A percentile compares a stretch with the other conserved stretches of the same genome.
phyloP scores from a whole-genome alignment of 2,329 filamentous ascomycete species.

The Colletotrichum cuscutae region DNA sequence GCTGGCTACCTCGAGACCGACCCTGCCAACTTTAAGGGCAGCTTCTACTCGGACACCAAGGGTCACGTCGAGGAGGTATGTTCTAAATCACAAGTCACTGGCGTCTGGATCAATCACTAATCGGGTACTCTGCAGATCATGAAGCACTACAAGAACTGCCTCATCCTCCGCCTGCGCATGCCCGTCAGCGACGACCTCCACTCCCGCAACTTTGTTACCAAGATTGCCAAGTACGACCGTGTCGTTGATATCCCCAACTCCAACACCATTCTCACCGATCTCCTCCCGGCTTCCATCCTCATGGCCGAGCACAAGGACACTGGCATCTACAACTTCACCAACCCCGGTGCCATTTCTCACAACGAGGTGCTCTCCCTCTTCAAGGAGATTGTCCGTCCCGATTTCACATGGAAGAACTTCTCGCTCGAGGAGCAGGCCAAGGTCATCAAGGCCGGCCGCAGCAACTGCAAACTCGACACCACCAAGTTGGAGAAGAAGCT shows the following conservation, averaged over 20 bases:
- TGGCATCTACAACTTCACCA: constrained; percentile 77
- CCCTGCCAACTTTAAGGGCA: constrained; percentile 71
- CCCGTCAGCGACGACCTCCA: constrained; percentile 75
- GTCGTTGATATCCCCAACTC: constrained; percentile 77
- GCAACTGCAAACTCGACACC: constrained; percentile 73
- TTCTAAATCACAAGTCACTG: background rate
- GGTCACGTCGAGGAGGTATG: constrained; percentile 71
- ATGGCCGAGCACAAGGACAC: constrained; percentile 70
- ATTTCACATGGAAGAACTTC: constrained; percentile 73
- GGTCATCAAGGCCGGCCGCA: constrained; percentile 74
- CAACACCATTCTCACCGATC: constrained; percentile 73
- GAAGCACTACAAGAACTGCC: constrained; percentile 68
- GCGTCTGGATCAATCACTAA: constrained; percentile 1
- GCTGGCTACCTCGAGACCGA: constrained; percentile 71
- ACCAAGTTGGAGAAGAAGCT: constrained; percentile 70
- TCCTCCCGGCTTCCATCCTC: constrained; percentile 69
- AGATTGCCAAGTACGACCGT: constrained; percentile 72
- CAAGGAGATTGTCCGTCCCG: constrained; percentile 70
- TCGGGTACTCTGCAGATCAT: constrained; percentile 58
- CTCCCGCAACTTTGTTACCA: constrained; percentile 75
- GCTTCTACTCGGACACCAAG: constrained; percentile 77
- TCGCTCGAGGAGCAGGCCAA: constrained; percentile 72
- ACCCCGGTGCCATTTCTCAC: constrained; percentile 76
- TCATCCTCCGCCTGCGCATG: constrained; percentile 76
- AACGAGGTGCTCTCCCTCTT: constrained; percentile 74